Conservation (phyloP, 1,139 yeast species). For the Lizanozyma gosingica region DNA sequence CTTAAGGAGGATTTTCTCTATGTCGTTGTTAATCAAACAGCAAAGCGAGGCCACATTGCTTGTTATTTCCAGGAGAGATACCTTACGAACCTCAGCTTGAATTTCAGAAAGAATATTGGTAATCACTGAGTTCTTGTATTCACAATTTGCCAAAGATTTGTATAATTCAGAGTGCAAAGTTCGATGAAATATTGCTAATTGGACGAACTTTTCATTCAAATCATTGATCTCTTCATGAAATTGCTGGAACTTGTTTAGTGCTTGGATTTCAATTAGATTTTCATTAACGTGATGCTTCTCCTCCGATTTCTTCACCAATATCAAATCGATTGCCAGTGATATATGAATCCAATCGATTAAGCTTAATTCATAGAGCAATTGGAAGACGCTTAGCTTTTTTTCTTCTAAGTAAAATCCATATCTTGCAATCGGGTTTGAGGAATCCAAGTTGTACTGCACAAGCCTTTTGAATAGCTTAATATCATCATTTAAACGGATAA, state of each 20-base stretch:
- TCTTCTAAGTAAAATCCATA: slow-evolving; percentile 35
- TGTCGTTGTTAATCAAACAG: slow-evolving; percentile 36
- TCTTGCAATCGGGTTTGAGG: slow-evolving; percentile 13
- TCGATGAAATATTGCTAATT: slow-evolving; percentile 18
- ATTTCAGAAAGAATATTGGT: slow-evolving; percentile 17
- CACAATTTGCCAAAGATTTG: slow-evolving; percentile 18
- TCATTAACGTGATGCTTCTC: slow-evolving; percentile 8
- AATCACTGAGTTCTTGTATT: slow-evolving; percentile 15
- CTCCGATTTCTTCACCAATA: slow-evolving; percentile 7
- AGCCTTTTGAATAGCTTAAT: slow-evolving; percentile 21
- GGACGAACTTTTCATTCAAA: slow-evolving; percentile 23
- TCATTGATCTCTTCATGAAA: slow-evolving; percentile 28
- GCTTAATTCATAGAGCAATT: slow-evolving; percentile 16
- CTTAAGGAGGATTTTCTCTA: slow-evolving; percentile 23
- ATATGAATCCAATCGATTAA: slow-evolving; percentile 49
- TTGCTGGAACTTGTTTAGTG: slow-evolving; percentile 26
- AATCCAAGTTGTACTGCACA: slow-evolving; percentile 11
- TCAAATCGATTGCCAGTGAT: slow-evolving; percentile 40
- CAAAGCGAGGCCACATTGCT: background rate
- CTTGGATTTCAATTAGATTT: slow-evolving; percentile 28
- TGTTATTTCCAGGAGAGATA: slow-evolving; percentile 9
- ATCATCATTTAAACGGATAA: slow-evolving; percentile 44
- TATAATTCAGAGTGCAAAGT: slow-evolving; percentile 13
- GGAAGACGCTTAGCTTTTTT: slow-evolving; percentile 24
- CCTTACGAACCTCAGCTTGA: slow-evolving; percentile 36